Base-by-base conservation (phyloP, 116 monocot species). In the Papilionanthe hybrid region DNA sequence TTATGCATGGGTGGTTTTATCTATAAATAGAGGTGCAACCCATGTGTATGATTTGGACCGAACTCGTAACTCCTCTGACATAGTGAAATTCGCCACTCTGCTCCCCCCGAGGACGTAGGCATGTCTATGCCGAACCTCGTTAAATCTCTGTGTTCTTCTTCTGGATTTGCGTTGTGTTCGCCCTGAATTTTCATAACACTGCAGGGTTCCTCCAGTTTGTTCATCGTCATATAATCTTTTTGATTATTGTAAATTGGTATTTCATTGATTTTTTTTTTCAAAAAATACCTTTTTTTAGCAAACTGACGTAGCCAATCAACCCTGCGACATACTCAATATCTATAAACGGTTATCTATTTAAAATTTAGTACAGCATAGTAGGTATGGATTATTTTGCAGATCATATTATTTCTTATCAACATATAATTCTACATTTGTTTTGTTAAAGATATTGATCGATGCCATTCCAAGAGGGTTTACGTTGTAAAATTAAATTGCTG, bases 201-300 rank as follows among this genome's bases (percentile, higher is more conserved):
- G 0, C 77, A 85, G 75, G 83, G 85, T 71, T 48, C 83, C 7
- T 76, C 90, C 11, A 86, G 90, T 75, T 19, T 28, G 50, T n/a
- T 0, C 41, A 44, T 73, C 27, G 7, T 65, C 65, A 25, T 65
- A 1, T 65, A 65, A 25, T 65, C 9, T 27, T n/a, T n/a, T n/a
- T 5, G 27, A 65, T 37, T 8, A 2, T 3, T 65, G 65, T 27
- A 9, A 25, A 65, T 10, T 65, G 25, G 27, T 65, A 65, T 65
- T 65, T 25, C 7, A 27, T 1, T 27, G 65, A 65, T 2, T 53
- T 65, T 65, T 27, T 60, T 4, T 60, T 60, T n/a, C n/a, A n/a
- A n/a, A 25, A 9, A 19, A 60, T 23, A 9, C 23, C 0, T n/a
- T 60, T 60, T 60, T 65, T 65, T 11, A 11, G 27, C 9, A 27